Base-by-base conservation (phyloP, 768 basidiomycete genomes). In the Russula foetens region DNA sequence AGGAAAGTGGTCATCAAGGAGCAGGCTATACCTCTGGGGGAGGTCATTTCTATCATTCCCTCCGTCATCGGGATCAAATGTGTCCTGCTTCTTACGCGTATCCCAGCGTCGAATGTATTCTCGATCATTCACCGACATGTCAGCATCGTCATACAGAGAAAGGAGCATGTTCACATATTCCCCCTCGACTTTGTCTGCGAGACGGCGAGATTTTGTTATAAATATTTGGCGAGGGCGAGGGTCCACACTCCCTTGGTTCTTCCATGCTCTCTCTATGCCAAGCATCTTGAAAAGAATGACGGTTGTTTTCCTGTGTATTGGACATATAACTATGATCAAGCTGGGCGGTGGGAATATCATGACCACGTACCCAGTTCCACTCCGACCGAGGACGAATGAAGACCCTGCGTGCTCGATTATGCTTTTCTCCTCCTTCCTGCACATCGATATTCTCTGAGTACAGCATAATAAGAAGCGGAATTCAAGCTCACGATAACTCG, bases 271-370 rank as follows among this genome's bases (percentile, higher is more conserved):
- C 63, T 88, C 84, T 6, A 87, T 80, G 2, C 80, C 78, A 2
- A 88, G 74, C 79, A 90, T 88, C 69, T 86, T 88, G 74, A 84
- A 85, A 0, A 90, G 72, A 78, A 90, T 87, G 0, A 86, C 85
- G 0, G 88, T 89, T 0, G 85, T 88, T 76, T 88, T 88, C 0
- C 86, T 87, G 39, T 6, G 9, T 23, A 31, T 29, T 21, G 33
- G 19, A 24, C n/a, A 33, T 17, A 24, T 21, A 35, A 21, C 21
- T 28, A 45, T 26, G 39, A 50, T 11, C 31, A 33, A 5, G n/a
- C n/a, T n/a, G n/a, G n/a, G n/a, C n/a, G n/a, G n/a, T n/a, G n/a
- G n/a, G n/a, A n/a, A n/a, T n/a, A n/a, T n/a, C n/a, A 43, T 9
- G 9, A 7, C 14, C 17, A 53, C 76, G 14, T 66, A 86, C 86